Base-by-base conservation (phyloP, 169 alveolate genomes). In the Cryptosporidium parvum region DNA sequence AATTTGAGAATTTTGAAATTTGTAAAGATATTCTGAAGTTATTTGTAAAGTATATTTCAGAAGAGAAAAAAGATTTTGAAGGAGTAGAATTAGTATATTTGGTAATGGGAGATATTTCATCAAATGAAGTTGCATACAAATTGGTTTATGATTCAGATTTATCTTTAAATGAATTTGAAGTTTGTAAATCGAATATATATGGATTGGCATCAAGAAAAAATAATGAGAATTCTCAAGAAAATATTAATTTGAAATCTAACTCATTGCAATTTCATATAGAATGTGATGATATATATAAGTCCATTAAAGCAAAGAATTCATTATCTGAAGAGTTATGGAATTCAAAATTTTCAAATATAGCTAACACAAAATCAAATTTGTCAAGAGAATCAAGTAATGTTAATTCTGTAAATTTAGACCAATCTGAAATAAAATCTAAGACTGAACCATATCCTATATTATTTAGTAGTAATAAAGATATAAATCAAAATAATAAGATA, bases 401-500 rank as follows among this genome's bases (percentile, higher is more conserved):
- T 5, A 21, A 45, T 42, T 9, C 35, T n/a, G 14, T 4, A 9
- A 58, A 9, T 3, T 33, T 18, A 21, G 45, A 12, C 8, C 42
- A 56, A 18, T 31, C 18, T 0, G 56, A 73, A 10, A 31, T 51
- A 26, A 73, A 37, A 75, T 91, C 91, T 59, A 92, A 44, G 37
- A 84, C 70, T 58, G 92, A 45, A 61, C 89, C 80, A 86, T 89
- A 85, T 48, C 84, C 61, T 61, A 29, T 73, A 61, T 62, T 69
- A 75, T 85, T 65, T 59, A 91, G 51, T 51, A 70, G 8, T 45
- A 14, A 14, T 45, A 45, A 23, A 56, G 18, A 37, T 18, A 1
- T 2, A 6, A 3, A n/a, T 8, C 48, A 68, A 37, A 51, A 48
- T 16, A 48, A 48, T 58, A 45, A 70, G 10, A 1, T 42, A 26